These are phyloP conservation scores for Ustulina deusta DNA, from an alignment of 2,329 filamentous ascomycete species.

Conservation along the genomic window DNA sequence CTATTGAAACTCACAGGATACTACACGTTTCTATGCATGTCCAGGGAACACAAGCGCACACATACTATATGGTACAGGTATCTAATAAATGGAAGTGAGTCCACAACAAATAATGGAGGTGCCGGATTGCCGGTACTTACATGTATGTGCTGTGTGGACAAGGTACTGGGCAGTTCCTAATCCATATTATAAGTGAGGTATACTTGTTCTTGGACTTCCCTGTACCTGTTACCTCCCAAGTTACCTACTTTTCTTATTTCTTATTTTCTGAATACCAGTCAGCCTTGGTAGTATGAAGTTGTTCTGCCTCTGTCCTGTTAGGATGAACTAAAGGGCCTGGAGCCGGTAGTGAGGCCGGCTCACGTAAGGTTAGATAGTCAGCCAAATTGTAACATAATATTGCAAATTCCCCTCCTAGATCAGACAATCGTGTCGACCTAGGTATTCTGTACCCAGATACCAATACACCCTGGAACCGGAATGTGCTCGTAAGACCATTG, in stretches of 20 bases:
- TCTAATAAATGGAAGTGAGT: too few relatives aligned
- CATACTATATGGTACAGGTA: too few relatives aligned
- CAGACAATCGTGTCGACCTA: too few relatives aligned
- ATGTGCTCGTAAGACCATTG: background rate
- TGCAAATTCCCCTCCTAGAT: too few relatives aligned
- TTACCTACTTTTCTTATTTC: too few relatives aligned
- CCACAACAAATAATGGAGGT: background rate
- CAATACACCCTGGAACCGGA: background rate
- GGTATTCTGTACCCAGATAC: background rate
- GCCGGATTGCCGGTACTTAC: constrained; percentile 9
- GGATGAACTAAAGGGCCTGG: background rate
- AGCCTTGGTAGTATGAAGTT: background rate
- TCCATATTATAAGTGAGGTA: too few relatives aligned
- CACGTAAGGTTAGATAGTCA: background rate
- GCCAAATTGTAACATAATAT: too few relatives aligned
- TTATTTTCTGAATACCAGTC: background rate
- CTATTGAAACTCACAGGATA: background rate
- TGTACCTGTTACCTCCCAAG: too few relatives aligned
- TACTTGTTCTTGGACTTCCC: too few relatives aligned
- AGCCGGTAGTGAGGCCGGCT: background rate
- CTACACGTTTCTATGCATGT: background rate
- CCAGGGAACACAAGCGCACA: background rate
- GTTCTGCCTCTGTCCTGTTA: background rate
- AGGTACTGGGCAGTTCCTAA: too few relatives aligned
- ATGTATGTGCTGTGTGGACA: background rate